Base-by-base conservation (phyloP, 2,329 filamentous ascomycete species). In the Fusarium dimerum region DNA sequence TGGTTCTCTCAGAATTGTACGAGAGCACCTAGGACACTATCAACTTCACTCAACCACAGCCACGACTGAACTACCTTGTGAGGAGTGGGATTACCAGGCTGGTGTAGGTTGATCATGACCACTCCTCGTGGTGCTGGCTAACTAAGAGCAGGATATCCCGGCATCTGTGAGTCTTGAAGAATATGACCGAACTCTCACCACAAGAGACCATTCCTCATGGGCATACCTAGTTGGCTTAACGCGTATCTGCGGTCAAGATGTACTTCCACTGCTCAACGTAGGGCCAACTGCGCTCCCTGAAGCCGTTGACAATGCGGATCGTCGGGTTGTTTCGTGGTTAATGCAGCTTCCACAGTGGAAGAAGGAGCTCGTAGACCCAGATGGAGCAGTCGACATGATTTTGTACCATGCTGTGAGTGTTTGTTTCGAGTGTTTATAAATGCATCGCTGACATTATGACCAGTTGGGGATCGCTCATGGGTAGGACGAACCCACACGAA, bases 401-500 rank as follows among this genome's bases (percentile, higher is more conserved):
- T 29, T 65, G 13, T 65, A 61, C 40, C 61, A 61, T 44, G 57
- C 62, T 13, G 63, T 65, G 54, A 56, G 63, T 52, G 26, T 38
- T 42, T 40, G 3, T 12, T 20, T 38, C 13, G n/a, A 5, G 36
- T 6, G 1, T n/a, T 20, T 13, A 40, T 44, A 15, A 18, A 13
- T 48, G 26, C 6, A 32, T 15, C 20, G 44, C 59, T 63, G n/a
- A 63, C 41, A 43, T 8, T 17, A 1, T 29, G 12, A 30, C 26
- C 18, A 65, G 62, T 26, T 65, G 12, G 52, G 41, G 15, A 48
- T 64, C 30, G 64, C 62, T 8, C 51, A 62, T 51, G 55, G 59
- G 62, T 64, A 55, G 40, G 62, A 45, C 20, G 16, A 36, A 26
- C 7, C 20, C 7, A 5, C 7, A 26, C 7, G 20, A 26, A 26